Conservation (phyloP, 2,329 filamentous ascomycete genomes). For the Talaromyces marneffei region DNA sequence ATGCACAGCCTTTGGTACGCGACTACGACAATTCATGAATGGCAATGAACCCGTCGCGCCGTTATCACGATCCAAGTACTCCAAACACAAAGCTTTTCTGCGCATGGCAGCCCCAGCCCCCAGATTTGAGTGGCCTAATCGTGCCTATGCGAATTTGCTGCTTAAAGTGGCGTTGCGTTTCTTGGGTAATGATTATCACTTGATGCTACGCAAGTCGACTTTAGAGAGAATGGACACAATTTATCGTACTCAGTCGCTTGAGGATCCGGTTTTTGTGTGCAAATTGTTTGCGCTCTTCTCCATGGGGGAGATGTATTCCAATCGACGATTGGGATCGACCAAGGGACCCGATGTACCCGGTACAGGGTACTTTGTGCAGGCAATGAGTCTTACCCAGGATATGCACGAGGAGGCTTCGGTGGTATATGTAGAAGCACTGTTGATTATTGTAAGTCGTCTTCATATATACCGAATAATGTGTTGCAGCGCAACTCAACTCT, state of each 20-base stretch:
- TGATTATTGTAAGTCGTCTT: slow-evolving; percentile 8
- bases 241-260: slow-evolving; percentile 11
- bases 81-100: slow-evolving; percentile 12
- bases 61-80: slow-evolving; percentile 14
- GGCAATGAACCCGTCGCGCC: slow-evolving; percentile 14
- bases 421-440: slow-evolving; percentile 15
- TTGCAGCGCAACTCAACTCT: neutral
- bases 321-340: slow-evolving; percentile 13
- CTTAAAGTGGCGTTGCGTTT: slow-evolving; percentile 19
- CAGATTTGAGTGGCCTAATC: slow-evolving; percentile 15
- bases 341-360: slow-evolving; percentile 14
- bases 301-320: slow-evolving; percentile 18
- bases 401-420: slow-evolving; percentile 16
- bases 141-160: slow-evolving; percentile 17
- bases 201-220: slow-evolving; percentile 17
- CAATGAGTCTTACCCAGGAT: slow-evolving; percentile 15
- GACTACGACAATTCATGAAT: slow-evolving; percentile 15
- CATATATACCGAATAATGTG: neutral
- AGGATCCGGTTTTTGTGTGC: slow-evolving; percentile 16
- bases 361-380: slow-evolving; percentile 15
- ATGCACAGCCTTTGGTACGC: slow-evolving; percentile 16
- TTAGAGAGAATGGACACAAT: slow-evolving; percentile 16
- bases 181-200: slow-evolving; percentile 18
- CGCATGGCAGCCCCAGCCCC: slow-evolving; percentile 9
- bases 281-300: slow-evolving; percentile 18